Base-by-base conservation (phyloP, 495 filamentous ascomycete genomes). In the Darksidea phi region DNA sequence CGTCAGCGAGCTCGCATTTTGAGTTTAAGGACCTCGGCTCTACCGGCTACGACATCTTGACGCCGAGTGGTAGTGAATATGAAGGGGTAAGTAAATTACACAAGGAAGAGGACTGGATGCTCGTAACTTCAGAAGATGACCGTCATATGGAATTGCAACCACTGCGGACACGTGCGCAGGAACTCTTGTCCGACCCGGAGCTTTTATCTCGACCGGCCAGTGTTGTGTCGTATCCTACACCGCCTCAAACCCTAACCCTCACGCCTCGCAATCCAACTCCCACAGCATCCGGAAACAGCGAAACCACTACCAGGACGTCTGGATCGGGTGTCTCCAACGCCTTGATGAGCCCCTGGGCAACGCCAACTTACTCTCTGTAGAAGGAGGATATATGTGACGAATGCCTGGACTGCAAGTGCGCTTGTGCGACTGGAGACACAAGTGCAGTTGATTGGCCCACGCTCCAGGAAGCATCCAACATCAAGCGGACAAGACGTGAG, bases 401-500 rank as follows among this genome's bases (percentile, higher is more conserved):
- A 32, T 32, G 28, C 28, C 10, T 32, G 10, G 28, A 32, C 3
- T 32, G 28, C 28, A 32, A 32, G 10, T 32, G 28, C 28, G 36
- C 13, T 11, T 54, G n/a, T 17, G 34, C 51, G 21, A 38, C 36
- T n/a, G 57, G 6, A 12, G 43, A 23, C 36, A 25, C 48, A 18
- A 46, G 18, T 17, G 32, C 43, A 17, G 34, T 51, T 11, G 60
- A 63, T 18, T 63, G 60, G 60, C 60, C 60, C n/a, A 57, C 42
- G 34, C 53, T 63, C 26, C 42, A 50, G 24, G 60, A 63, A 50
- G 45, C 52, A 2, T n/a, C 49, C n/a, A 26, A 17, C 18, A 28
- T 51, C 28, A 41, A 51, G 32, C 8, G n/a, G 32, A 25, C 13
- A 24, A 23, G 48, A 10, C 28, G 28, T 32, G 28, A 32, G 28